Base-by-base conservation (phyloP, 768 basidiomycete genomes). In the Glaciozyma antarctica region DNA sequence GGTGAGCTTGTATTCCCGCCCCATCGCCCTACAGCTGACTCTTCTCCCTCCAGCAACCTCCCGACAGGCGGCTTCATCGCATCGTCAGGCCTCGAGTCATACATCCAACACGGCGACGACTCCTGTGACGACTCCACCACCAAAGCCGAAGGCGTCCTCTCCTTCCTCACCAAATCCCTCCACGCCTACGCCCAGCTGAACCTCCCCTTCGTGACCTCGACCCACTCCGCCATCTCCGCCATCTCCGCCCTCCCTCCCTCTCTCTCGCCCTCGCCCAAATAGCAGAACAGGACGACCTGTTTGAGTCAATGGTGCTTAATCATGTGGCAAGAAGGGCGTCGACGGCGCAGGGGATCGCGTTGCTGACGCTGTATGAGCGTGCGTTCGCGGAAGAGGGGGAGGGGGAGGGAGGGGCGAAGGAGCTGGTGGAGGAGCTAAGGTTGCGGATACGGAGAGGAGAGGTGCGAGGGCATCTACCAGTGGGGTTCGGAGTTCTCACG, bases 21-120 rank as follows among this genome's bases (percentile, higher is more conserved):
- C 60, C 51, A 28, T 8, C 16, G 5, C 24, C 3, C 24, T 32
- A 26, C 17, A 45, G 10, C 28, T n/a, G 21, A 32, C 19, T 32
- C 22, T 24, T 26, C 38, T 16, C 17, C 88, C 0, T 91, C 94
- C 78, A 88, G 89, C 67, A 97, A 94, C 76, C 84, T 99, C 5
- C 95, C 95, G 3, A 98, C 94, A 0, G 95, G 95, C 44, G 87
- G 94, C 2, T 99, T 99, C 76, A 89, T 97, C 64, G 89, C 93
- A 0, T 95, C 92, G 1, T 83, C 89, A 3, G 94, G 94, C 2
- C 82, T 98, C 65, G 94, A 99, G 74, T 90, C 91, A 7, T 92
- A 85, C 75, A 78, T 84, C 48, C 86, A 87, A 32, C 95, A 99
- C 75, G 95, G 91, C 0, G 88, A 93, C 73, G 67, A 80, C 43